Base-by-base conservation (phyloP, 164 flowering plant genomes). In the Vitis labrusca region DNA sequence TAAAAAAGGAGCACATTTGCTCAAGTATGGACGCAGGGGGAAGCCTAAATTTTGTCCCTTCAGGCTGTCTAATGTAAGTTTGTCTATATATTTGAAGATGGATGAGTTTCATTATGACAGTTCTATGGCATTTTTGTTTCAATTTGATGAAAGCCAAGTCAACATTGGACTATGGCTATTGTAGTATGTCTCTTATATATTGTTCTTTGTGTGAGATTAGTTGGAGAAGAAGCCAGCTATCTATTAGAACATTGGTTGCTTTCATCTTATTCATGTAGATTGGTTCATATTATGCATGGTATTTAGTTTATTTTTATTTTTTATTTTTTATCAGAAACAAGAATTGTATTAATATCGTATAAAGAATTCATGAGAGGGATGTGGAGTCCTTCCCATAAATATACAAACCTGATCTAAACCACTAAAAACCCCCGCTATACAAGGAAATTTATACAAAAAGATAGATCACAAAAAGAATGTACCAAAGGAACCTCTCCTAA, bases 1-100 rank as follows among this genome's bases (percentile, higher is more conserved):
- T 53, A 91, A 91, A 77, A 91, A 91, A 76, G 96, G 96, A 12
- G 91, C 96, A 44, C 76, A 78, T 73, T 80, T 91, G 77, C 91
- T 91, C 63, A 91, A 91, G 78, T 89, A 91, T 79, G 96, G 96
- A 75, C 83, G 96, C 54, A 79, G 96, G 62, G 96, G 96, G 73
- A 91, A 91, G 75, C 96, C 96, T 52, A 91, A 91, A 56, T 84
- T 91, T 82, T 91, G 96, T 71, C 96, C 92, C 19, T 89, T 91
- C 80, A 80, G 93, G 73, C 82, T 91, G 71, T 81, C 96, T 63
- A 86, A 89, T 83, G 96, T 91, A 82, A 80, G 90, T 76, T 12
- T 12, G 15, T 13, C n/a, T 53, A 53, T n/a, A 3, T 53, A 3
- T 53, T 11, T 53, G 56, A 11, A 13, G 14, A n/a, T 53, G 56